phyloP scores from a whole-genome alignment of 805 yeast species.

The Ogataea nakhonphanomensis region DNA sequence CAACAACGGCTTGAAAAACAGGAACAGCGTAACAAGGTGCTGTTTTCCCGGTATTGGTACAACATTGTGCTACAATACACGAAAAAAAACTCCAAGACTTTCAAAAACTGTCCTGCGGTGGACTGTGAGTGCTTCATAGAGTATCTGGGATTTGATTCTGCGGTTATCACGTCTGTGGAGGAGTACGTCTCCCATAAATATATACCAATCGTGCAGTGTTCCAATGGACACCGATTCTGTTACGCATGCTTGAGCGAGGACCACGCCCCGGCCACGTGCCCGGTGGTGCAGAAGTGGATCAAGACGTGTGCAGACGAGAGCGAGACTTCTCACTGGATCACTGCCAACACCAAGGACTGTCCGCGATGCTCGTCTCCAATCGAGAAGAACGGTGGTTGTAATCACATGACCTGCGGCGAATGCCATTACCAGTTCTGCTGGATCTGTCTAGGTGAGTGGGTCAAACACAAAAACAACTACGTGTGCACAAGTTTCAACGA shows the following conservation, averaged over 20 bases:
- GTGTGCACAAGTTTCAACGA: conserved; percentile 56
- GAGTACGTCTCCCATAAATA: conserved; percentile 25
- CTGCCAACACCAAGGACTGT: conserved; percentile 79
- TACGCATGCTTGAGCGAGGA: conserved; percentile 69
- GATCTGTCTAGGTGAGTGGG: conserved; percentile 84
- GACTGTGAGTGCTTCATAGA: conserved; percentile 66
- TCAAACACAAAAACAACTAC: conserved; percentile 59
- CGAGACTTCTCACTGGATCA: conserved; percentile 84
- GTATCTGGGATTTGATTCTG: conserved; percentile 32
- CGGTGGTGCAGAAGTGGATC: conserved; percentile 65
- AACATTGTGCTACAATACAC: conserved; percentile 47
- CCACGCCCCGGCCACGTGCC: conserved; percentile 85
- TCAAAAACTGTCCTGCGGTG: conserved; percentile 81
- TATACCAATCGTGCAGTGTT: conserved; percentile 71
- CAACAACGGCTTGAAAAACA: conserved; percentile 24
- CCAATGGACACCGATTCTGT: conserved; percentile 69
- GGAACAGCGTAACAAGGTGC: conserved; percentile 24
- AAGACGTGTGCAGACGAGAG: conserved; percentile 80
- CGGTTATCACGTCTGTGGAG: conserved; percentile 24
- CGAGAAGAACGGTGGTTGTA: conserved; percentile 95
- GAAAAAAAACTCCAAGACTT: conserved; percentile 44
- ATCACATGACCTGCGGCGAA: conserved; percentile 86
- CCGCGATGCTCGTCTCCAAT: conserved; percentile 77
- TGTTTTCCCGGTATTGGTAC: conserved; percentile 39
- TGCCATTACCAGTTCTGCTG: conserved; percentile 87